Conservation (phyloP, 2,329 filamentous ascomycete genomes). For the Cercospora sesami region DNA sequence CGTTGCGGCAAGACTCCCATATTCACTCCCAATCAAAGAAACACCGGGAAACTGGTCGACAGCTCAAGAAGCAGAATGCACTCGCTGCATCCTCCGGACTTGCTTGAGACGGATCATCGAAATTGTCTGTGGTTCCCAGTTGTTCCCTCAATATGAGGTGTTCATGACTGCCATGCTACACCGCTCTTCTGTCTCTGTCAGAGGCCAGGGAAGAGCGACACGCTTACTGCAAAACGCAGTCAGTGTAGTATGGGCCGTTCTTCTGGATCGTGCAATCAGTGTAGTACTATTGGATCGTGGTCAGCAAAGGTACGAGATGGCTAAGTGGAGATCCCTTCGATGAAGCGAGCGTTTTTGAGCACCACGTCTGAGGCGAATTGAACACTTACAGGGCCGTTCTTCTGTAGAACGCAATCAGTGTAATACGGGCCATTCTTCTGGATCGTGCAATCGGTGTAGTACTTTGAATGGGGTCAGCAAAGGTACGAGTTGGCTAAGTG, state of each 20-base stretch:
- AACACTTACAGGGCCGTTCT: background rate
- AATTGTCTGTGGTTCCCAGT: background rate
- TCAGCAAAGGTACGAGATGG: background rate
- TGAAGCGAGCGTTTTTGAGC: background rate
- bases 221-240: background rate
- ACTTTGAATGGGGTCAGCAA: background rate
- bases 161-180: background rate
- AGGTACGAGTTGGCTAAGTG: background rate
- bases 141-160: background rate
- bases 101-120: background rate
- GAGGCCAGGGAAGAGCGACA: background rate
- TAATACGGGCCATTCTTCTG: background rate
- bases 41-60: background rate
- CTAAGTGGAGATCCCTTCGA: background rate
- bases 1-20: background rate
- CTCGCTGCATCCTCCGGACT: background rate
- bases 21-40: background rate
- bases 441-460: background rate
- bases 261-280: background rate
- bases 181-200: background rate
- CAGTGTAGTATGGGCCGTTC: background rate
- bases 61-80: slow-evolving; percentile 1
- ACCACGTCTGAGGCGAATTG: no score
- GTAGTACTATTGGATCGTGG: background rate
- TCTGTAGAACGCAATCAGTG: background rate